Conservation (phyloP, 179 eudicot genomes). For the Amaranthus tricolor region DNA sequence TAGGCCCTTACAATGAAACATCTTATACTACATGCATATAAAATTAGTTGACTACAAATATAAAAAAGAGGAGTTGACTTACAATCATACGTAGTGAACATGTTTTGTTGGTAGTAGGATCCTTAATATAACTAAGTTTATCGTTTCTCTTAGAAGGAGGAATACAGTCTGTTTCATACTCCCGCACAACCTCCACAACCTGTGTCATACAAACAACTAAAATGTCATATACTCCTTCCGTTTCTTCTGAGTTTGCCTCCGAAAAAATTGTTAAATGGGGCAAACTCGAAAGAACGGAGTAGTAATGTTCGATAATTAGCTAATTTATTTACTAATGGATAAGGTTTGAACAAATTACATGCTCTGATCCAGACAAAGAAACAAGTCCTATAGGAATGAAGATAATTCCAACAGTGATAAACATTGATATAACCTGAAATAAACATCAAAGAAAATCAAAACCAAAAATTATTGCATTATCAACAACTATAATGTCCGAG, state of each 20-base stretch:
- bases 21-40: too few species aligned
- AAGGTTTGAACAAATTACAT: constrained; percentile 22
- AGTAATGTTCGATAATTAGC: neutral
- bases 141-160: constrained; percentile 1
- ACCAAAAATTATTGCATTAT: neutral
- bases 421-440: constrained; percentile 37
- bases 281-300: too few species aligned
- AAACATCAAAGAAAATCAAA: neutral
- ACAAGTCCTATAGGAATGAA: constrained; percentile 44
- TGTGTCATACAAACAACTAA: constrained; percentile 11
- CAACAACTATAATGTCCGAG: too few species aligned
- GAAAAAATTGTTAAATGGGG: too few species aligned
- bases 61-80: constrained; percentile 9
- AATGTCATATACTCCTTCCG: neutral
- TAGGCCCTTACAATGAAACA: too few species aligned
- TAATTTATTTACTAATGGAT: neutral
- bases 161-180: constrained; percentile 13
- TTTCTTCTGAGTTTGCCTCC: too few species aligned
- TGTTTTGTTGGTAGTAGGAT: constrained; percentile 9
- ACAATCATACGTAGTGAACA: constrained; percentile 7
- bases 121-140: neutral
- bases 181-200: constrained; percentile 25
- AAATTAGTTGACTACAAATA: too few species aligned
- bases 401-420: constrained; percentile 37
- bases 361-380: constrained; percentile 40